A percentile compares a stretch with the other conserved stretches of the same genome.
phyloP scores from a whole-genome alignment of 257 asterid species.

The Solanum sitiens region DNA sequence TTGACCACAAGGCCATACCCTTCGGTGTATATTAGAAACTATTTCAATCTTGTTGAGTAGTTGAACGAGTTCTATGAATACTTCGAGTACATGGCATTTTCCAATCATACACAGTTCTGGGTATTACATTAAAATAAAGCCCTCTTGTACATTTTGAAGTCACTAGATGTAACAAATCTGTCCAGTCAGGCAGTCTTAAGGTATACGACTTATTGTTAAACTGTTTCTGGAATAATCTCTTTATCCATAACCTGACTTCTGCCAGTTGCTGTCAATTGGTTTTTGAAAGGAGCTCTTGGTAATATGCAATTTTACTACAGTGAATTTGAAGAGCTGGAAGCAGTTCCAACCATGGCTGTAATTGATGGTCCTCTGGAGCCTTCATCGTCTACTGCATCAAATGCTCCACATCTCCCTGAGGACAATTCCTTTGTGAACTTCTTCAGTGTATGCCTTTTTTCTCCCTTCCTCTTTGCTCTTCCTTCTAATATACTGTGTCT shows the following conservation, averaged over 20 bases:
- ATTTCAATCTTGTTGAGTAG: not conserved
- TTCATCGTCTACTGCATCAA: constrained; percentile 37
- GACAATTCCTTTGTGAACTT: constrained; percentile 78
- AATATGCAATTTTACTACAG: constrained; percentile 25
- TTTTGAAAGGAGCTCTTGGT: not conserved
- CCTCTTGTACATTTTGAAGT: not conserved
- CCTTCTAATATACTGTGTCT: not conserved
- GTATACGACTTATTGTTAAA: not conserved
- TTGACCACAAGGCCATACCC: not conserved
- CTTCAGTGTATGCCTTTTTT: constrained; percentile 55
- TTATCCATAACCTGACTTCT: not conserved
- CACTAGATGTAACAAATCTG: not conserved
- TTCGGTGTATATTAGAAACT: not conserved
- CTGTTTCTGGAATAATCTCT: not conserved
- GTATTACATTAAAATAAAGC: not conserved
- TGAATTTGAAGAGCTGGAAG: constrained; percentile 89
- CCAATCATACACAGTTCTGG: not conserved
- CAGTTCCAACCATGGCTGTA: constrained; percentile 75
- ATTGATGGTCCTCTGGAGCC: constrained; percentile 92
- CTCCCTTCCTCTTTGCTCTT: not conserved
- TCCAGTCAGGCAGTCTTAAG: not conserved
- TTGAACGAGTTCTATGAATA: not conserved
- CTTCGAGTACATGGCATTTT: not conserved
- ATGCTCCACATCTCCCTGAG: constrained; percentile 47
- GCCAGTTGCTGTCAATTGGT: not conserved